A percentile compares a stretch with the other conserved stretches of the same genome.
Evolutionary conservation across 2,329 filamentous ascomycete species (phyloP).

Genomic region (Alternaria consortialis): DNA sequence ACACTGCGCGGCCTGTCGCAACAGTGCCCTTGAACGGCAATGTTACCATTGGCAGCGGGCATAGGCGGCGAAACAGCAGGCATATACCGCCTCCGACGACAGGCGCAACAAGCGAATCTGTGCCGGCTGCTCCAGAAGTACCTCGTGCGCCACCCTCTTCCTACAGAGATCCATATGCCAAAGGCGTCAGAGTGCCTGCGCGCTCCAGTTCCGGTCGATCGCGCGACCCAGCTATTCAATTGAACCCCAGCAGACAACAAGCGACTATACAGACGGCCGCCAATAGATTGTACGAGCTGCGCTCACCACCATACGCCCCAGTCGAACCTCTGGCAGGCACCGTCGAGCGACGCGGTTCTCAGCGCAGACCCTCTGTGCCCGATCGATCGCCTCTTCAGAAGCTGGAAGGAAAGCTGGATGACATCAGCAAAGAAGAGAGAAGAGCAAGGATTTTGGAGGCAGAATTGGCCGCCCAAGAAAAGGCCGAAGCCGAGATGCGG

Average conservation of each 20-base stretch:
- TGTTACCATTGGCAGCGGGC: slow-evolving; percentile 36
- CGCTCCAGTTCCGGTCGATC: slow-evolving; percentile 40
- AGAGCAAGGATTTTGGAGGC: slow-evolving; percentile 84
- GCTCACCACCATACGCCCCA: slow-evolving; percentile 43
- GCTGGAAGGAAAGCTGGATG: slow-evolving; percentile 87
- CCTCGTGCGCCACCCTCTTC: slow-evolving; percentile 62
- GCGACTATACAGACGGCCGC: slow-evolving; percentile 45
- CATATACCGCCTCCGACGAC: slow-evolving; percentile 39
- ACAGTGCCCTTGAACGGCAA: slow-evolving; percentile 31
- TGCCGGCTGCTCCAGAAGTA: slow-evolving; percentile 65
- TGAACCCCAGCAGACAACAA: slow-evolving; percentile 47
- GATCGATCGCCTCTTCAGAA: slow-evolving; percentile 92
- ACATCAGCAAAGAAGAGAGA: slow-evolving; percentile 96
- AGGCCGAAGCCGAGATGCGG: slow-evolving; percentile 56
- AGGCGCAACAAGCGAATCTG: slow-evolving; percentile 32
- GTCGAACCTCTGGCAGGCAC: slow-evolving; percentile 40
- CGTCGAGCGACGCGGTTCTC: slow-evolving; percentile 34
- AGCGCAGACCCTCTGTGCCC: slow-evolving; percentile 68
- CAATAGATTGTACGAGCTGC: slow-evolving; percentile 43
- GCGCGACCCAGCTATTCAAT: slow-evolving; percentile 46
- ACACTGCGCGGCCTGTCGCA: slow-evolving; percentile 39
- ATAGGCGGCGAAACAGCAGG: slow-evolving; percentile 45
- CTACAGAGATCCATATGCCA: slow-evolving; percentile 50
- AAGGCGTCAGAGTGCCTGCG: slow-evolving; percentile 32
- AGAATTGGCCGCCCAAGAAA: slow-evolving; percentile 75